Base-by-base conservation (phyloP, 2,329 filamentous ascomycete genomes). In the Cadophora sp. region DNA sequence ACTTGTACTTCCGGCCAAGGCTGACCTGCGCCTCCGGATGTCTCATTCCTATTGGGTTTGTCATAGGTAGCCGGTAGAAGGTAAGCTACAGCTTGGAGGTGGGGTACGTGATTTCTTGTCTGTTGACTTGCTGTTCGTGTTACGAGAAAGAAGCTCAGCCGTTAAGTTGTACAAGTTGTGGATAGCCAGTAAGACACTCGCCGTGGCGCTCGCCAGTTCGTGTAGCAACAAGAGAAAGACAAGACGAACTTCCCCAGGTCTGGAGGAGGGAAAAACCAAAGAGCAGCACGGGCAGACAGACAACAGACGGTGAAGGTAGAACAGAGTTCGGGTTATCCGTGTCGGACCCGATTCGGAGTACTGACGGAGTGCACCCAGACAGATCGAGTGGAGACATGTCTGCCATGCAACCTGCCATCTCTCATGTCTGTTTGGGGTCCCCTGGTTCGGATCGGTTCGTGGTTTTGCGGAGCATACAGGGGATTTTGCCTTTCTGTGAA, bases 1-100 rank as follows among this genome's bases (percentile, higher is more conserved):
- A 75, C 56, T 75, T 73, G 64, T 75, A 73, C 50, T 73, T 73
- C 27, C 72, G 62, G 24, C 72, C 72, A 59, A 68, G 68, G 56
- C 69, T 72, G 18, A 71, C 68, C n/a, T 70, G 68, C 20, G 63
- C n/a, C 30, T 68, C 66, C 39, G 59, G 30, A 53, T 62, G 55
- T 22, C 55, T 58, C 55, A 58, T 58, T 39, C 36, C 58, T 22
- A 22, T n/a, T 50, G 48, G 18, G 36, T 61, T 64, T 62, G 61
- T 64, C 62, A 67, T 58, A 41, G 36, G 45, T 24, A 48, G n/a
- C 33, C 36, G 39, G 55, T 14, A 18, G n/a, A 24, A 43, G 5
- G 20, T 33, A 5, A 43, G 36, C 27, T 11, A 8, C 33, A 47
- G 30, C 7, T 16, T 48, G 58, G 64, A 61, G 41, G 56, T 64